Base-by-base conservation (phyloP, 805 yeast species). In the Wickerhamiella occidentalis region DNA sequence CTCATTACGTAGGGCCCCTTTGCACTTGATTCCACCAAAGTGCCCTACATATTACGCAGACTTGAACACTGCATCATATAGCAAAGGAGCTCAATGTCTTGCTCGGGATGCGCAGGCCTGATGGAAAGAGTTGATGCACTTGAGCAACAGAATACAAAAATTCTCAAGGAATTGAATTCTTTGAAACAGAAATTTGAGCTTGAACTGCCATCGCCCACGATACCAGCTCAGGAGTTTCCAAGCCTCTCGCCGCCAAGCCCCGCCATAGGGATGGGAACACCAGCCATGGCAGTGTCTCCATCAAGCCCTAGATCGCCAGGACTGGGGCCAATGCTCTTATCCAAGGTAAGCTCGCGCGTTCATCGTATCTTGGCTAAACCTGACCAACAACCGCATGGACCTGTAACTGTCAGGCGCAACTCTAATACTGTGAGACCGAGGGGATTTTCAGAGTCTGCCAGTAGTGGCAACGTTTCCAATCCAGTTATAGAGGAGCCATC, bases 371-470 rank as follows among this genome's bases (percentile, higher is more conserved):
- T 45, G 13, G 17, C 35, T 13, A 35, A 21, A 21, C 33, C 29
- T 11, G 30, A 45, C 11, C 26, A 30, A 21, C 44, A 38, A 7
- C 15, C 5, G 6, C 19, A 22, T 8, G 61, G 60, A 3, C 61
- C 61, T 1, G 49, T 57, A 3, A 58, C 61, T 7, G 51, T 55
- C 6, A 52, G 61, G 3, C 52, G 59, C 11, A 58, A 57, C 48
- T 54, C 60, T 2, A 60, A 60, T 2, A 49, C 55, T 3, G 12
- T 45, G 17, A 13, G 40, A n/a, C 47, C 47, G 2, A 22, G 33
- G 7, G 45, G 35, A n/a, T 28, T 43, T 19, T 35, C 38, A 15
- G 22, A 35, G 7, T 6, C 22, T 19, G 3, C n/a, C 28, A 17
- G 23, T 38, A 21, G 28, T 4, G 7, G 23, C 7, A 9, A 11